Evolutionary conservation across 495 filamentous ascomycete species (phyloP).

Genomic region (Cryomyces minteri): DNA sequence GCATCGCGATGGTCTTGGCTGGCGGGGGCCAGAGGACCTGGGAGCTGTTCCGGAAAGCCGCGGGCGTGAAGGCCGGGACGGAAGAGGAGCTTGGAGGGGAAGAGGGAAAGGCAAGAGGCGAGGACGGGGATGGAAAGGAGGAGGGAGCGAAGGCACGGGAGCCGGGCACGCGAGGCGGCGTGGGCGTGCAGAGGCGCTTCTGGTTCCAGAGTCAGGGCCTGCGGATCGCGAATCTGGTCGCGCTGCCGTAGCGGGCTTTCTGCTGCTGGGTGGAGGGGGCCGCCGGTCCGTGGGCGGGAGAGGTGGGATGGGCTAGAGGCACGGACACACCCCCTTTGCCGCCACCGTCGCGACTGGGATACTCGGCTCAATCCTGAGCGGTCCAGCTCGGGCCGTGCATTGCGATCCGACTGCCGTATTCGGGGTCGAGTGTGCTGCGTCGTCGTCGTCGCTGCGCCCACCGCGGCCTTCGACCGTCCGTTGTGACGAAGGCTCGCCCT

Average conservation of each 20-base stretch:
- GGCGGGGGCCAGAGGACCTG: constrained; percentile 54
- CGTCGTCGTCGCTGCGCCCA: too few species aligned
- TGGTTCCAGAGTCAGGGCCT: constrained; percentile 66
- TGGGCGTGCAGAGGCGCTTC: constrained; percentile 64
- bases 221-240: constrained; percentile 60
- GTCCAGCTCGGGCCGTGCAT: too few species aligned
- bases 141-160: background rate
- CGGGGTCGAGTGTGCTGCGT: too few species aligned
- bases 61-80: constrained; percentile 38
- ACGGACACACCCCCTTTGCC: too few species aligned
- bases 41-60: constrained; percentile 37
- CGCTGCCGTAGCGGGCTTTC: constrained; percentile 27
- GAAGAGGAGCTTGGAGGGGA: constrained; percentile 57
- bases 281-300: too few species aligned
- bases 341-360: too few species aligned
- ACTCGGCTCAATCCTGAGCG: too few species aligned
- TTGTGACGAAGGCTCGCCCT: too few species aligned
- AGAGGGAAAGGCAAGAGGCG: constrained; percentile 20
- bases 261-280: too few species aligned
- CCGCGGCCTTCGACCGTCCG: too few species aligned
- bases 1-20: constrained; percentile 73
- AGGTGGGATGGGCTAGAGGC: too few species aligned
- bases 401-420: too few species aligned
- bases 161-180: background rate
- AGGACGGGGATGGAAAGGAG: background rate